Evolutionary conservation across 2,329 filamentous ascomycete genomes (phyloP).

Genomic region (Coniochaeta sp.): DNA sequence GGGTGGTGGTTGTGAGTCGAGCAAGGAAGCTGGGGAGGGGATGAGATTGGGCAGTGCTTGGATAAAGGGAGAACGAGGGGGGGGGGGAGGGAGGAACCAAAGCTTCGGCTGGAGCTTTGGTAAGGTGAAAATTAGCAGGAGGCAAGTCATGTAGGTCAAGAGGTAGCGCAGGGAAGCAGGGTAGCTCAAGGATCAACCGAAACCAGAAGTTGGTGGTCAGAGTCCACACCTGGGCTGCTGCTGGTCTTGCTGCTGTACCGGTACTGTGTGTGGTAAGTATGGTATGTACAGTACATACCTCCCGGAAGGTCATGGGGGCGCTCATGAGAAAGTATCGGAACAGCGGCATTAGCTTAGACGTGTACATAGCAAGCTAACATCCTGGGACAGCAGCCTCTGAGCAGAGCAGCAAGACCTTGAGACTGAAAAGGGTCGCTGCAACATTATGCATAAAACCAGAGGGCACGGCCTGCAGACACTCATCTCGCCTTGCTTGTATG

Average conservation of each 20-base stretch:
- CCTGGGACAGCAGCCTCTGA: not conserved
- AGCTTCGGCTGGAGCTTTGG: not conserved
- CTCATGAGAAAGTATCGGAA: not conserved
- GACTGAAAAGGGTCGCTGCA: not conserved
- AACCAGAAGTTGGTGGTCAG: not conserved
- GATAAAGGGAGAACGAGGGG: not conserved
- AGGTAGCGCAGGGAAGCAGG: not conserved
- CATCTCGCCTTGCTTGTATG: not conserved
- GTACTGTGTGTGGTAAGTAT: not conserved
- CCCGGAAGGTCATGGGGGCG: not conserved
- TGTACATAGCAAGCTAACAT: not conserved
- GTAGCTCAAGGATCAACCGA: not conserved
- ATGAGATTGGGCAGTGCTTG: not conserved
- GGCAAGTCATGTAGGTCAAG: not conserved
- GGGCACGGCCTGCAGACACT: not conserved
- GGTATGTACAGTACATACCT: too few species aligned
- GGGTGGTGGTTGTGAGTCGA: conserved; percentile 14
- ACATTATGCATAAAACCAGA: not conserved
- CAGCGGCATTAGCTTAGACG: not conserved
- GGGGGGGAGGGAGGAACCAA: not conserved
- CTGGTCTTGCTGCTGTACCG: too few species aligned
- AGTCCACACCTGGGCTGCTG: not conserved
- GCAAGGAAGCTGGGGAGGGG: not conserved
- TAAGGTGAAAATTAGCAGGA: not conserved
- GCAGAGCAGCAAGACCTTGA: not conserved